Conservation (phyloP, 2,329 filamentous ascomycete genomes). For the Aspergillus fumigatus region DNA sequence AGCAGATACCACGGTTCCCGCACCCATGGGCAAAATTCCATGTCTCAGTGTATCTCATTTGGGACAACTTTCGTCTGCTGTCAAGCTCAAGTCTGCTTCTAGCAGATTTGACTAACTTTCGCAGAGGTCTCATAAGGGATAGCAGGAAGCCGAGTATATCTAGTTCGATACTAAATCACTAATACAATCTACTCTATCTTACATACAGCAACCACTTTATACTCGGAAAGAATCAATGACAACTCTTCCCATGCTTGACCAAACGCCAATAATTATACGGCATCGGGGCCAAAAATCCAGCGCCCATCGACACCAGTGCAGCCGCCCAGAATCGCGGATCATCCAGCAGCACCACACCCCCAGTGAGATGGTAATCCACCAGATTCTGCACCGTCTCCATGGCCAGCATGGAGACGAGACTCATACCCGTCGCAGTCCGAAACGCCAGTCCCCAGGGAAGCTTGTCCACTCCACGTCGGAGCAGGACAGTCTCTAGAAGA, state of each 20-base stretch:
- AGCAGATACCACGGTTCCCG: not conserved
- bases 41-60: too few relatives aligned
- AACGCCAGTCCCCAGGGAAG: constrained; percentile 46
- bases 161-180: not conserved
- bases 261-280: constrained; percentile 52
- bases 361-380: constrained; percentile 54
- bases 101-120: too few relatives aligned
- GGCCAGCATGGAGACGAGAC: constrained; percentile 55
- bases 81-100: too few relatives aligned
- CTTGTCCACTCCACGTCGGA: constrained; percentile 46
- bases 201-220: not conserved
- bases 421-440: constrained; percentile 55
- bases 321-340: constrained; percentile 51
- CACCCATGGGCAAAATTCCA: not conserved
- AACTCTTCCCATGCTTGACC: constrained; percentile 44
- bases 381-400: constrained; percentile 55
- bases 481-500: constrained; percentile 49
- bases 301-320: constrained; percentile 31
- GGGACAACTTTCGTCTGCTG: too few relatives aligned
- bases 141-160: not conserved
- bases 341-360: constrained; percentile 46
- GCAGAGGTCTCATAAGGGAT: not conserved
- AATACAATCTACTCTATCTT: not conserved
- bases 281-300: constrained; percentile 43
- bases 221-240: constrained; percentile 12